Evolutionary conservation across 164 flowering plant species (phyloP), one percentile per base, ranked within the genome.

Genomic region (Sextonia rubra): DNA sequence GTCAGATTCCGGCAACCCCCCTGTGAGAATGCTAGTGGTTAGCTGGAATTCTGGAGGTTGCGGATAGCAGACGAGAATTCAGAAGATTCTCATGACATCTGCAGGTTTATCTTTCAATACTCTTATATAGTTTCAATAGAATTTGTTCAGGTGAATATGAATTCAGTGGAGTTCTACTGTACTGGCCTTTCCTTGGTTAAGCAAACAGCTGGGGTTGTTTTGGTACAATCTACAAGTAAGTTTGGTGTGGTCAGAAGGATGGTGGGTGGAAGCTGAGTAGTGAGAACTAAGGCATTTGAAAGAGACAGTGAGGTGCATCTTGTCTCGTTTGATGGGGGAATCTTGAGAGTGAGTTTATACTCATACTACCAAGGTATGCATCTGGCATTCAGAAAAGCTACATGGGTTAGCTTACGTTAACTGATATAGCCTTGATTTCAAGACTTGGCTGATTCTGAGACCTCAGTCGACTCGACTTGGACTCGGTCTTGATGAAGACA

Each of bases 101-200:
- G 14, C 23, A 37, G 20, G 15, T 66, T 20, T 66, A 32, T 15
- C 23, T 20, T 32, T 23, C 69, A 37, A 26, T 37, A 26, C 69
- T 44, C 26, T 9, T 61, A 61, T 61, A 24, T 61, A 22, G 64
- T 17, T 20, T 9, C 27, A 61, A 22, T 8, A 11, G 64, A 61
- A 61, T 61, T 61, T 24, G 27, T 18, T n/a, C n/a, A 3, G 32
- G 55, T 22, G 69, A 20, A 66, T 12, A 23, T 5, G 55, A 32
- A 44, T 32, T 17, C 22, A 24, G 26, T 61, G 26, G 25, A 11
- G 22, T 61, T 80, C 74, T 37, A 81, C 84, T 8, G 60, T 15
- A 63, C 68, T 78, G 77, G 9, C 81, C 79, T 72, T 63, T 32
- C 17, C 60, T 66, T 64, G 52, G 64, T 62, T 64, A 60, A 24